Base-by-base conservation (phyloP, 208 protist genomes). In the Balamuthia mandrillaris region DNA sequence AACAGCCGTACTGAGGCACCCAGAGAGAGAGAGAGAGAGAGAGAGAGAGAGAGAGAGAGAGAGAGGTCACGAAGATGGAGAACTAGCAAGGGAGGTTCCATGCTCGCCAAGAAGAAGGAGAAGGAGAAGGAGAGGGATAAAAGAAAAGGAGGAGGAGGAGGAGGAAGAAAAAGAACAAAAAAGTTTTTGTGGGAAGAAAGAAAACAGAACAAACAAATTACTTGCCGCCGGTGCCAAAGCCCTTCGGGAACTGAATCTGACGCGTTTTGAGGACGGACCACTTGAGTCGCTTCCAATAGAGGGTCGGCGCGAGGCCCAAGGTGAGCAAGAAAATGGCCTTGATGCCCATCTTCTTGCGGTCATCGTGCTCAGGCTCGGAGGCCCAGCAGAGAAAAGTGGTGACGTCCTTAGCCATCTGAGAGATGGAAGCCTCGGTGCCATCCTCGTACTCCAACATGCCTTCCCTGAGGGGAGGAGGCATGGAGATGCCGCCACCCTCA, bases 321-420 rank as follows among this genome's bases (percentile, higher is more conserved):
- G 92, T 18, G n/a, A 52, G 45, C 12, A 90, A 47, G 42, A 83
- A 75, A 54, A 77, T 68, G 52, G 54, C 63, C 51, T 90, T 91
- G 31, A 93, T 65, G 70, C 91, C 90, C 52, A 92, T 83, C 45
- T 86, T 65, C 90, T 95, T 95, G 81, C 95, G 88, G 49, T 96
- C 92, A 49, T 96, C 94, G 16, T 88, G 70, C 75, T 96, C 94
- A 37, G 94, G 94, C 61, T 95, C 92, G 24, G 93, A 77, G 24
- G 90, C 86, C 93, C 94, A 97, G 66, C 94, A 91, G 27, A 98
- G 93, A 91, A 97, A 98, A 77, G 93, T 97, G 21, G 90, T 87
- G 7, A 98, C 96, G 85, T 98, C 97, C 91, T 99, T 99, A 35
- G 97, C 96, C 95, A 99, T 98, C 93, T 99, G 98, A 60, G 95